phyloP scores from a whole-genome alignment of 257 asterid genomes.

The Salvia rosmarinus region DNA sequence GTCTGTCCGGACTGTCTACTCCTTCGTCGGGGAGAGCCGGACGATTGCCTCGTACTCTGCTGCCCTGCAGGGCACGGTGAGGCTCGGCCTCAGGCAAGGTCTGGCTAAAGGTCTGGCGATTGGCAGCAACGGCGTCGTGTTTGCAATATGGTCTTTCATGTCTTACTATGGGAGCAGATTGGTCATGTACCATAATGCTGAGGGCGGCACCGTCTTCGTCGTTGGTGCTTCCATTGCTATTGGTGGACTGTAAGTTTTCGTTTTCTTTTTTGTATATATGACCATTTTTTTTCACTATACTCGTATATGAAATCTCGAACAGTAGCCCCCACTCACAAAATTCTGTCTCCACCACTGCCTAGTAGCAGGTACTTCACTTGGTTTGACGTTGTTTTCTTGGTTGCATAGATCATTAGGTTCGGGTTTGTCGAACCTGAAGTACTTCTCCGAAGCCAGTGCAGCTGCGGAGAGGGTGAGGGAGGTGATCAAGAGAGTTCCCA shows the following conservation, averaged over 20 bases:
- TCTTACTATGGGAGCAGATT: constrained; percentile 80
- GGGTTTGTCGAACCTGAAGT: constrained; percentile 68
- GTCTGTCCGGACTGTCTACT: constrained; percentile 80
- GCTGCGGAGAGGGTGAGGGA: constrained; percentile 74
- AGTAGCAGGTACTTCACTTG: too few relatives aligned
- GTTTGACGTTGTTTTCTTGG: not conserved
- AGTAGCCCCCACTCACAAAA: too few relatives aligned
- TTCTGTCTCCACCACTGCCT: too few relatives aligned
- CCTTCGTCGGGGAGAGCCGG: constrained; percentile 78
- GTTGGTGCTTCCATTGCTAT: constrained; percentile 80
- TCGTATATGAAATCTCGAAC: too few relatives aligned
- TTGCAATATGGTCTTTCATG: constrained; percentile 85
- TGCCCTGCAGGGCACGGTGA: constrained; percentile 76
- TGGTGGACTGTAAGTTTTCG: constrained; percentile 90
- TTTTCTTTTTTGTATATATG: too few relatives aligned
- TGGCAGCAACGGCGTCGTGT: constrained; percentile 79
- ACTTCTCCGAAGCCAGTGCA: constrained; percentile 81
- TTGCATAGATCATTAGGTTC: constrained; percentile 74
- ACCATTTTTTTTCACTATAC: too few relatives aligned
- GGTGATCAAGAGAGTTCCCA: constrained; percentile 69
- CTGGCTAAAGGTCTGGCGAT: constrained; percentile 88
- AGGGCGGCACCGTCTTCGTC: constrained; percentile 87
- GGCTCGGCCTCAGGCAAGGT: constrained; percentile 75
- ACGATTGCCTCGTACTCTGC: constrained; percentile 53
- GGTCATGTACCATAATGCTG: constrained; percentile 77